Base-by-base conservation (phyloP, 2,329 filamentous ascomycete genomes). In the Fusarium agapanthi region DNA sequence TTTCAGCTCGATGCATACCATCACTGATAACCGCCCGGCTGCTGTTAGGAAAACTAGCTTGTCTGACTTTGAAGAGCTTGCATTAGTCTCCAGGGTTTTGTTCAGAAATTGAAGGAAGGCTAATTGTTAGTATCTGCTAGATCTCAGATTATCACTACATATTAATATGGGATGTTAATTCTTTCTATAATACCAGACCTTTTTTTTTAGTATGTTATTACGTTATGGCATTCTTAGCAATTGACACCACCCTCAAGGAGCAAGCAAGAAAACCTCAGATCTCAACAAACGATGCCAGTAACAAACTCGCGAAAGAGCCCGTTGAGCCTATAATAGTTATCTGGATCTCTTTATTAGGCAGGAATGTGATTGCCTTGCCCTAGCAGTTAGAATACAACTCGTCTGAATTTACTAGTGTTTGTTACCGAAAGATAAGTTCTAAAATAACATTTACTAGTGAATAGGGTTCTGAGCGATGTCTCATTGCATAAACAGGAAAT, bases 21-120 rank as follows among this genome's bases (percentile, higher is more conserved):
- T 54, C 59, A 57, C 57, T 75, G 69, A 71, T 76, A 78, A 75
- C 77, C 77, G 66, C 75, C 57, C 74, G 75, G 73, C 62, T 71
- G 58, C 61, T 47, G 48, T 68, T 75, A 72, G 77, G 76, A 78
- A 22, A 75, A 65, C 69, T 76, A 76, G 76, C 76, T 69, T 71
- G 54, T 74, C 77, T 78, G 77, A 78, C 37, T 12, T 28, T 43
- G 41, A 56, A 58, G 45, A 64, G 44, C 53, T 60, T 53, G 34
- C 56, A 60, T 54, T 38, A 38, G 22, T 38, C n/a, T 20, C 22
- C 41, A 40, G 24, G n/a, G 28, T 38, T 66, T 41, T 35, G n/a
- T 45, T 26, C 28, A 22, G 14, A 57, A 35, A 34, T 55, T 47
- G 34, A 22, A 26, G 41, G 14, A 43, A 54, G 44, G 73, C 75